phyloP scores from a whole-genome alignment of 768 basidiomycete genomes.

The Tulasnella sp. region DNA sequence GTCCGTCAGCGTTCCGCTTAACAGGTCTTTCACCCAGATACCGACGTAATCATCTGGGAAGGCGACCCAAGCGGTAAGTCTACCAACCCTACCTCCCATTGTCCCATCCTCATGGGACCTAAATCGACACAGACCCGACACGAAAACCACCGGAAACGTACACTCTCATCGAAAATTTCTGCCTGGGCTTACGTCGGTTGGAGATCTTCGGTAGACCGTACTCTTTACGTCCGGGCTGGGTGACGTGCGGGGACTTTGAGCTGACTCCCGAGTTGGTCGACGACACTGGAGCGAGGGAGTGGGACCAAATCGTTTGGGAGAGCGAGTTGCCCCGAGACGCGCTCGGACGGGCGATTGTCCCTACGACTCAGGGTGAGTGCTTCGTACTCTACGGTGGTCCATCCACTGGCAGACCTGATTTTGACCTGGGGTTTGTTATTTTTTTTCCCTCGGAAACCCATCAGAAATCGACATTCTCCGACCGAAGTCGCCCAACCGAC shows the following conservation, averaged over 20 bases:
- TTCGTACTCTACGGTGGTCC: not conserved
- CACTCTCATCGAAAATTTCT: slow-evolving; percentile 94
- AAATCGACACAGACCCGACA: slow-evolving; percentile 45
- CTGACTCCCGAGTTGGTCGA: slow-evolving; percentile 22
- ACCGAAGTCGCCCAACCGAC: slow-evolving; percentile 69
- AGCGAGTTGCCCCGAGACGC: slow-evolving; percentile 41
- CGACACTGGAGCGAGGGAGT: slow-evolving; percentile 15
- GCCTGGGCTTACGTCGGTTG: slow-evolving; percentile 81
- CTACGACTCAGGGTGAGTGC: slow-evolving; percentile 40
- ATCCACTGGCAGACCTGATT: too few species aligned
- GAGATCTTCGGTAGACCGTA: slow-evolving; percentile 73
- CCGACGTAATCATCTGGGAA: slow-evolving; percentile 96
- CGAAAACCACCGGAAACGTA: slow-evolving; percentile 94
- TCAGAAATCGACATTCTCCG: slow-evolving; percentile 71
- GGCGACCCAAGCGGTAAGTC: slow-evolving; percentile 50
- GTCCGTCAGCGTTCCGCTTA: slow-evolving; percentile 9
- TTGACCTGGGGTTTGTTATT: too few species aligned
- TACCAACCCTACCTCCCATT: not conserved
- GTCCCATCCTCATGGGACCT: not conserved
- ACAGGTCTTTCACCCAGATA: slow-evolving; percentile 42
- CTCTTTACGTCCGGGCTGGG: slow-evolving; percentile 76
- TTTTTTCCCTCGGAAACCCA: slow-evolving; percentile 14
- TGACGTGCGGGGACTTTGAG: slow-evolving; percentile 49
- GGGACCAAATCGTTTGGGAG: slow-evolving; percentile 48
- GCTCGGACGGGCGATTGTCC: slow-evolving; percentile 49